Base-by-base conservation (phyloP, 495 filamentous ascomycete genomes). In the Xylaria castorea region DNA sequence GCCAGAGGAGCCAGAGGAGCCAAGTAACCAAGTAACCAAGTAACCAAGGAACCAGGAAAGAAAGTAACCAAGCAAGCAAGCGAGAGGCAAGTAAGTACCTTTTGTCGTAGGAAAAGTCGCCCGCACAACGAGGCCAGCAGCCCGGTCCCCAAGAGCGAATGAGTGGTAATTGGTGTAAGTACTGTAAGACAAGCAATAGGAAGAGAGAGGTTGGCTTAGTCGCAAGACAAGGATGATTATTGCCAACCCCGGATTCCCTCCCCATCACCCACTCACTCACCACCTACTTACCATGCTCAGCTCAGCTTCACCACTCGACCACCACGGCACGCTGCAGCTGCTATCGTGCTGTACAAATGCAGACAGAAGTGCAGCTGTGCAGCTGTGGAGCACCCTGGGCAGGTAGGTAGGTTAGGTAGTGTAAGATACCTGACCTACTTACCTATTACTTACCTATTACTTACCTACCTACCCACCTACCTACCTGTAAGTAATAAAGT, bases 231-330 rank as follows among this genome's bases (percentile, higher is more conserved):
- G 68, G 32, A 42, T 53, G 36, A 8, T 46, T 42, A 18, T 30
- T 55, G 58, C 32, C 48, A 63, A 71, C 48, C 69, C 69, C 60
- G 57, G 46, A 65, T 57, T 42, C 58, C 58, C 38, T n/a, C 11
- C n/a, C 34, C 58, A 14, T 38, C 58, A 60, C 55, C 55, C 55
- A 60, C 16, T 40, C 36, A 25, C 61, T 64, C 30, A 61, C 55
- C 42, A 40, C 38, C 16, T 34, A 65, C 32, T 22, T 48, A 36
- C 53, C 22, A 46, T n/a, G n/a, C n/a, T n/a, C n/a, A n/a, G n/a
- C n/a, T 57, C 69, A 71, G 62, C 60, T 71, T 51, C 60, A 57
- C 69, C 60, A 68, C 50, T 57, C 34, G 36, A 57, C 64, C 46
- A 38, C 67, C 16, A 55, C 40, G 48, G 32, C 18, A 32, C 25